Evolutionary conservation across 176 grass and related monocot genomes (phyloP), one percentile per base, ranked within the genome.

Genomic region (Elymus sibiricus): DNA sequence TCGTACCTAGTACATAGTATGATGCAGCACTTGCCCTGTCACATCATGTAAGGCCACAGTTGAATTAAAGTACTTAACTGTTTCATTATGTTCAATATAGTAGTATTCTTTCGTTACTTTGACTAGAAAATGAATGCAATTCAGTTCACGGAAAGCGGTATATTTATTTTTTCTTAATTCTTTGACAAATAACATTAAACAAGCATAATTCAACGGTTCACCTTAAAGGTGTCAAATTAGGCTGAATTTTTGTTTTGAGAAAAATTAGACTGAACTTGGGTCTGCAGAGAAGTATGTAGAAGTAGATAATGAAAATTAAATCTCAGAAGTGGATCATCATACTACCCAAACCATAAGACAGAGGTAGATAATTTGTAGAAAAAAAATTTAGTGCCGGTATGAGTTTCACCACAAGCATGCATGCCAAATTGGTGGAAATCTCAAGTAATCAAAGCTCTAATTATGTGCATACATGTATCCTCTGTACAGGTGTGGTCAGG

Each of bases 21-120:
- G n/a, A 77, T 70, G 88, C 16, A 37, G 49, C 49, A 86, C 42
- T 67, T 28, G 58, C 26, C 74, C 47, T 81, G 37, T 76, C 46
- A 81, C 5, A 86, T 62, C n/a, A 82, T 63, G 49, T 76, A 51
- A 72, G 69, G 4, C 32, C 49, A 59, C 11, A 25, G 61, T 19
- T 79, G 58, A 64, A 64, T 80, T 80, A 80, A 29, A 34, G 46
- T 2, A 34, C 46, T 22, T 9, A 3, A 58, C 53, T 58, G 53
- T 58, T 58, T 58, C 53, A 58, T 58, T 58, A 9, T 58, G 7
- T 21, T 58, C 53, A 58, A 58, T 58, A n/a, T n/a, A n/a, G n/a
- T n/a, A 58, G 53, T 58, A 58, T 51, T 47, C 5, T 63, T 62
- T 62, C 1, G 65, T 16, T 68, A 35, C 29, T 35, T 37, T 21